These are phyloP conservation scores for Blastobotrys serpentis DNA, from an alignment of 1,139 yeast species.

Conservation along the genomic window DNA sequence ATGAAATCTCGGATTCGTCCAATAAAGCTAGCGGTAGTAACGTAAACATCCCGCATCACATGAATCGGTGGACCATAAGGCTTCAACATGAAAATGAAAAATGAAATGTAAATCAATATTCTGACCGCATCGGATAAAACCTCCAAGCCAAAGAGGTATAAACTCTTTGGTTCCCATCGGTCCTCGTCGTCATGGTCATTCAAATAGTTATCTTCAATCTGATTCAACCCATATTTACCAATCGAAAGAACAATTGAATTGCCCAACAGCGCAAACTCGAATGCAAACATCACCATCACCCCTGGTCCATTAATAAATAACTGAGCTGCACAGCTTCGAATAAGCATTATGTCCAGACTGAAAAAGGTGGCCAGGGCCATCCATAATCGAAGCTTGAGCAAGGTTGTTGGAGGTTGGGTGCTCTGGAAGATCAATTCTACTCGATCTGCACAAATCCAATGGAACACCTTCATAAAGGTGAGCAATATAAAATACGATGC, in stretches of 20 bases:
- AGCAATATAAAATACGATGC: slow-evolving; percentile 40
- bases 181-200: slow-evolving; percentile 56
- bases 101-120: slow-evolving; percentile 49
- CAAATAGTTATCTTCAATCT: slow-evolving; percentile 54
- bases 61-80: slow-evolving; percentile 61
- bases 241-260: slow-evolving; percentile 53
- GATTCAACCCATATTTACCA: slow-evolving; percentile 52
- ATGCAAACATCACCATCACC: slow-evolving; percentile 62
- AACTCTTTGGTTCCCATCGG: slow-evolving; percentile 70
- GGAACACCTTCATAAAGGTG: slow-evolving; percentile 64
- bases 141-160: slow-evolving; percentile 59
- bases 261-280: slow-evolving; percentile 69
- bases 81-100: slow-evolving; percentile 49
- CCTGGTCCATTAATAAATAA: slow-evolving; percentile 47
- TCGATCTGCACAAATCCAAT: slow-evolving; percentile 59
- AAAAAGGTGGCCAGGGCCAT: slow-evolving; percentile 46
- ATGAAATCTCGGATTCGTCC: slow-evolving; percentile 53
- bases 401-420: slow-evolving; percentile 34
- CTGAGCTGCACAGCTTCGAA: slow-evolving; percentile 58
- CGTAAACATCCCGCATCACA: slow-evolving; percentile 63
- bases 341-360: slow-evolving; percentile 51
- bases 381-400: slow-evolving; percentile 40
- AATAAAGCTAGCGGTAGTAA: slow-evolving; percentile 51
- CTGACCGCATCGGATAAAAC: slow-evolving; percentile 44
- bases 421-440: slow-evolving; percentile 39